phyloP scores from a whole-genome alignment of 176 grass and related monocot genomes.

The Melocanna baccifera region DNA sequence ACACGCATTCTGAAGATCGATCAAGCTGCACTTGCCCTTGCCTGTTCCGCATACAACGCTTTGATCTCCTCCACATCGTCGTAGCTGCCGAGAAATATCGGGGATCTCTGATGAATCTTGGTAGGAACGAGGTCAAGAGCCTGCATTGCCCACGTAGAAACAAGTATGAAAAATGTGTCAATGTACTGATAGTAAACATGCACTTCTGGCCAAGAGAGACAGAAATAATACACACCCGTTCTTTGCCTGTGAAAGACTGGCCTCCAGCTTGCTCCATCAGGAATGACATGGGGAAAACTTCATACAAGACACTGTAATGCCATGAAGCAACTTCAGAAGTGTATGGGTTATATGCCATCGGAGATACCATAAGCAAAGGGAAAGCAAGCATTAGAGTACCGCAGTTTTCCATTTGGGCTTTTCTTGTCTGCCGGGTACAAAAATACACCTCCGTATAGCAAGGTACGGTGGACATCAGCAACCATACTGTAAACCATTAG shows the following conservation, averaged over 20 bases:
- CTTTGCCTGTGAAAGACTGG: conserved; percentile 87
- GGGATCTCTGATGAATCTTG: conserved; percentile 84
- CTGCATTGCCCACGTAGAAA: conserved; percentile 39
- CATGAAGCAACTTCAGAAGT: conserved; percentile 6
- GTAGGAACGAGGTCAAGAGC: conserved; percentile 85
- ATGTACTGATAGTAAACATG: neutral
- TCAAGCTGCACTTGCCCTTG: conserved; percentile 34
- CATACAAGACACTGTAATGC: conserved; percentile 80
- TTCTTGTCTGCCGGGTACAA: conserved; percentile 97
- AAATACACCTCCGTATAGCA: conserved; percentile 94
- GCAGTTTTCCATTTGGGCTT: conserved; percentile 80
- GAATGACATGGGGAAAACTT: conserved; percentile 98
- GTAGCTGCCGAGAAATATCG: conserved; percentile 87
- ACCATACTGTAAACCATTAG: conserved; percentile 77
- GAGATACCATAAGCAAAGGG: neutral
- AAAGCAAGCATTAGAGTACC: conserved; percentile 31
- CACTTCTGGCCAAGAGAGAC: neutral
- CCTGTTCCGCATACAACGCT: conserved; percentile 59
- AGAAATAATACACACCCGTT: conserved; percentile 48
- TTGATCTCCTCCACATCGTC: conserved; percentile 94
- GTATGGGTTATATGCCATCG: neutral
- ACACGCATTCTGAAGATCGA: neutral
- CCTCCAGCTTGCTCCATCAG: conserved; percentile 97
- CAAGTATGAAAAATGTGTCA: neutral
- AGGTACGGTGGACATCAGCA: conserved; percentile 93